Evolutionary conservation across 192 early-diverging fungal genomes (phyloP).

Genomic region (Lunasporangiospora selenospora): DNA sequence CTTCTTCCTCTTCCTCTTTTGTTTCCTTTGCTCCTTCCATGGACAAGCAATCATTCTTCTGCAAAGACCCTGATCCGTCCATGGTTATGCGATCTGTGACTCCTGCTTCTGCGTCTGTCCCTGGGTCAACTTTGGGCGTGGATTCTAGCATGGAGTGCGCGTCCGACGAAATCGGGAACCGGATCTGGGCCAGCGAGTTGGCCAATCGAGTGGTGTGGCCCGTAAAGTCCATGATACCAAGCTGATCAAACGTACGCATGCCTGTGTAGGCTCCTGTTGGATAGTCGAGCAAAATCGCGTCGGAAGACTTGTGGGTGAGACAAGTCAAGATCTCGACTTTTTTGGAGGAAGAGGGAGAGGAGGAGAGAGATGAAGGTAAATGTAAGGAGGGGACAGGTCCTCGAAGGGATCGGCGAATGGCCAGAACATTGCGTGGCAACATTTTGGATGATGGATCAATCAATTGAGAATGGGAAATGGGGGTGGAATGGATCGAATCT

Average conservation of each 20-base stretch:
- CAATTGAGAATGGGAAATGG: no score
- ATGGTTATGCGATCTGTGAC: slow-evolving; percentile 67
- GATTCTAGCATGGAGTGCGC: slow-evolving; percentile 27
- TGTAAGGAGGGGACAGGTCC: background rate
- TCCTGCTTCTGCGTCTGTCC: no score
- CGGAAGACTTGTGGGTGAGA: slow-evolving; percentile 12
- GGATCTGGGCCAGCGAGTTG: slow-evolving; percentile 57
- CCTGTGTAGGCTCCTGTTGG: slow-evolving; percentile 68
- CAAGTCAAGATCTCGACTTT: background rate
- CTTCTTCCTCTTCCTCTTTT: no score
- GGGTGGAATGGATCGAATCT: no score
- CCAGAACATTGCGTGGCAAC: background rate
- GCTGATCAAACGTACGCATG: slow-evolving; percentile 61
- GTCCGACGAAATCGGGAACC: no score
- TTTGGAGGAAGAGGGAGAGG: no score
- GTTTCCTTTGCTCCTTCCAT: no score
- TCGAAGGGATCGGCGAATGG: background rate
- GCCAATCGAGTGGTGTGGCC: slow-evolving; percentile 57
- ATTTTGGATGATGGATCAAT: no score
- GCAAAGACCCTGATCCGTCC: slow-evolving; percentile 56
- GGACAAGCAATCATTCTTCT: no score
- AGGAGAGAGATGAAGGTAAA: background rate
- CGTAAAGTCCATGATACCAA: slow-evolving; percentile 62
- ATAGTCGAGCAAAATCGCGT: slow-evolving; percentile 26
- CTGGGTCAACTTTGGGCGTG: slow-evolving; percentile 65